Conservation (phyloP, 1,284 basidiomycete genomes). For the Cerrena zonata region DNA sequence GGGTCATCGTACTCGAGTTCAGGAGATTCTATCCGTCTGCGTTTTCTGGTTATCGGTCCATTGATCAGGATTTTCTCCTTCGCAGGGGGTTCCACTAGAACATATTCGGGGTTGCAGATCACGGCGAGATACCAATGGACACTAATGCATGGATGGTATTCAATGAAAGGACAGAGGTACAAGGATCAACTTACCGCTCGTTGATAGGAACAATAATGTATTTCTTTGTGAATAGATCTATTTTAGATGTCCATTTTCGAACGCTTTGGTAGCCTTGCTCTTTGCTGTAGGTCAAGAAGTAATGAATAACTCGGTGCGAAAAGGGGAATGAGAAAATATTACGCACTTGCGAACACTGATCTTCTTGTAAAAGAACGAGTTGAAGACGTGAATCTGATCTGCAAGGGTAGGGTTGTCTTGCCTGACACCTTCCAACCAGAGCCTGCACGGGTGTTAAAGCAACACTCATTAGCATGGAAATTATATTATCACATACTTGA, state of each 20-base stretch:
- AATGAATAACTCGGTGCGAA: slow-evolving; percentile 1
- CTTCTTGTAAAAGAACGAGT: slow-evolving; percentile 96
- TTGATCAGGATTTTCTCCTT: slow-evolving; percentile 9
- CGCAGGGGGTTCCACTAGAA: slow-evolving; percentile 42
- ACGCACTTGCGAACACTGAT: slow-evolving; percentile 70
- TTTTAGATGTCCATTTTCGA: slow-evolving; percentile 87
- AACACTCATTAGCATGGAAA: background rate
- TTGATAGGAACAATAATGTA: slow-evolving; percentile 95
- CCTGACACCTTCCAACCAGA: slow-evolving; percentile 60
- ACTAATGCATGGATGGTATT: slow-evolving; percentile 34
- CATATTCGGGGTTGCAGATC: slow-evolving; percentile 76
- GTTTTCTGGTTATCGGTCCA: slow-evolving; percentile 28
- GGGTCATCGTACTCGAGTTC: slow-evolving; percentile 13
- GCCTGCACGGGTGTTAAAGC: slow-evolving; percentile 35
- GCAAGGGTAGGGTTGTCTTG: slow-evolving; percentile 53
- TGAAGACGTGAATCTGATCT: slow-evolving; percentile 84
- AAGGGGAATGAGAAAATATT: background rate
- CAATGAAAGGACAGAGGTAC: slow-evolving; percentile 3
- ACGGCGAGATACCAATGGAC: slow-evolving; percentile 97
- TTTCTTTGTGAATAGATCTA: slow-evolving; percentile 86
- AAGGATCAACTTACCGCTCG: slow-evolving; percentile 63
- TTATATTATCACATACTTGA: slow-evolving; percentile 57
- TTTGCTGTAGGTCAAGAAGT: slow-evolving; percentile 30
- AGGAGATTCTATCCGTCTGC: slow-evolving; percentile 19
- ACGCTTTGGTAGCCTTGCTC: slow-evolving; percentile 78